These are phyloP conservation scores for Trichosanthes truncata DNA, from an alignment of 306 rosid genomes.

Conservation along the genomic window DNA sequence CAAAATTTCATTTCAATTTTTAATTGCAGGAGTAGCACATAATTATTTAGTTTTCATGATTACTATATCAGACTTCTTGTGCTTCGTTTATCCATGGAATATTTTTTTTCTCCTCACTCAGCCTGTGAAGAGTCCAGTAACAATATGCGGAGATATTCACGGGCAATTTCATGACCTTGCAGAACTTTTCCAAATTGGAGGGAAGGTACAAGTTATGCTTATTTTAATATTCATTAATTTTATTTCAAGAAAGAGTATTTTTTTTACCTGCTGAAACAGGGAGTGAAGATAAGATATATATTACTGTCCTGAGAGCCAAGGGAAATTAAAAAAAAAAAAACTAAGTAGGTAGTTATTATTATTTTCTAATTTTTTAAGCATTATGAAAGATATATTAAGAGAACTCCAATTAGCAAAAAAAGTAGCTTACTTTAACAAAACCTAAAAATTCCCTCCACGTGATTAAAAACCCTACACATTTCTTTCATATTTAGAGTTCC, in stretches of 20 bases:
- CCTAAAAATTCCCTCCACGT: not conserved
- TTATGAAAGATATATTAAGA: not conserved
- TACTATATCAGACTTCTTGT: not conserved
- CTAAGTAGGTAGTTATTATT: not conserved
- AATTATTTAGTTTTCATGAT: not conserved
- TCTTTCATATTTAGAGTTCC: not conserved
- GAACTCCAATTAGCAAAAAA: not conserved
- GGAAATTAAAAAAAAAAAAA: not conserved
- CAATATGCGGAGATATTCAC: slow-evolving; percentile 98
- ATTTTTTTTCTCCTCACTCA: slow-evolving; percentile 30
- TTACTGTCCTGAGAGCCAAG: not conserved
- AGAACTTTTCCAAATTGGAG: slow-evolving; percentile 96
- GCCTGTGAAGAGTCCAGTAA: slow-evolving; percentile 99
- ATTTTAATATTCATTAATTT: slow-evolving; percentile 22
- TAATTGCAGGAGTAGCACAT: not conserved
- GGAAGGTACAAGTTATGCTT: slow-evolving; percentile 67
- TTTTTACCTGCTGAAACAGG: not conserved
- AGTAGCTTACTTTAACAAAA: not conserved
- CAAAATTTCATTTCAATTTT: not conserved
- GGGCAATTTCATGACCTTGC: slow-evolving; percentile 99
- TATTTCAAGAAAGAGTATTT: slow-evolving; percentile 21
- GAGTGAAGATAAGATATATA: not conserved
- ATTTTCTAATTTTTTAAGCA: not conserved
- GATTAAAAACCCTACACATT: not conserved
- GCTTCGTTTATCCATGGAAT: not conserved